These are phyloP conservation scores for Flaveria floridana DNA, from an alignment of 140 eudicot genomes.

Conservation along the genomic window DNA sequence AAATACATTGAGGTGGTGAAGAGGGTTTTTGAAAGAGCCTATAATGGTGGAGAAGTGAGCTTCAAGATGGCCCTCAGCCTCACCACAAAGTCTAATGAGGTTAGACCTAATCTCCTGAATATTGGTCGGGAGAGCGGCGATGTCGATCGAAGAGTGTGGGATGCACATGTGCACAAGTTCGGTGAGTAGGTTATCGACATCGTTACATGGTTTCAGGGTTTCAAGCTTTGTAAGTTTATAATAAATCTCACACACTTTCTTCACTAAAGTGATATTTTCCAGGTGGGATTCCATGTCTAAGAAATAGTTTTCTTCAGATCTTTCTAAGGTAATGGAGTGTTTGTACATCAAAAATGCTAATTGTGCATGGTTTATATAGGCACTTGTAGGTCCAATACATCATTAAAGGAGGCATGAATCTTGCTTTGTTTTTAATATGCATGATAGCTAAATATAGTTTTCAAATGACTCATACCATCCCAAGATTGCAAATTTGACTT, in stretches of 20 bases:
- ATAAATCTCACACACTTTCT: constrained; percentile 45
- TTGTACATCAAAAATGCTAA: background rate
- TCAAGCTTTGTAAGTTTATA: constrained; percentile 57
- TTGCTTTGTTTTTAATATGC: background rate
- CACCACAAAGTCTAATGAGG: constrained; percentile 53
- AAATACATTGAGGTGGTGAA: constrained; percentile 55
- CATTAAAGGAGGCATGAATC: constrained; percentile 3
- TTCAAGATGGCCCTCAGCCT: constrained; percentile 62
- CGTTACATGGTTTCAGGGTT: constrained; percentile 59
- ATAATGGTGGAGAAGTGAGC: constrained; percentile 51
- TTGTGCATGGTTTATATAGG: background rate
- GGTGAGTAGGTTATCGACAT: constrained; percentile 66
- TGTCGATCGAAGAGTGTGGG: constrained; percentile 59
- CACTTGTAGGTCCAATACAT: background rate
- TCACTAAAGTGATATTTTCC: constrained; percentile 43
- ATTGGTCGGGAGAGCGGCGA: constrained; percentile 43
- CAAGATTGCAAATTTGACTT: too few species aligned
- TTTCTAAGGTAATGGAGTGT: background rate
- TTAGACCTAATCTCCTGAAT: constrained; percentile 53
- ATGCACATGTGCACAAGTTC: constrained; percentile 57
- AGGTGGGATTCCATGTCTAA: constrained; percentile 54
- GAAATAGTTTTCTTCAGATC: background rate
- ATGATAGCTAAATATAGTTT: background rate
- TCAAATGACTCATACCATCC: background rate
- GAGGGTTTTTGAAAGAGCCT: constrained; percentile 46